phyloP scores from a whole-genome alignment of 73 alveolate species.

The Paramecium biaurelia region DNA sequence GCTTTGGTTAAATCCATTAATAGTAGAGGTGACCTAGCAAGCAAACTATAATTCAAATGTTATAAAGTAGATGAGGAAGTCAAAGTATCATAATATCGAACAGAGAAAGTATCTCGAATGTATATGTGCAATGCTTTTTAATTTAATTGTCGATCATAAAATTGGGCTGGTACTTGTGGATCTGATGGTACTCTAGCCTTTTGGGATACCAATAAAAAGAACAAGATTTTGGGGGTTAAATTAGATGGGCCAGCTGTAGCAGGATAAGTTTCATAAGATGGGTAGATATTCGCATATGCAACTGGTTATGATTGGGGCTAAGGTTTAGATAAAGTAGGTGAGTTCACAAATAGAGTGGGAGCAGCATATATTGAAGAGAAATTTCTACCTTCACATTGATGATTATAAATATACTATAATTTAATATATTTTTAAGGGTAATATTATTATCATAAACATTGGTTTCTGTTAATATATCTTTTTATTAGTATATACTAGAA shows the following conservation, averaged over 20 bases:
- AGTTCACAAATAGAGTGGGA: not conserved
- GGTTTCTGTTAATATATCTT: too few relatives aligned
- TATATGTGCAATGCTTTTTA: not conserved
- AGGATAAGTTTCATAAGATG: slow-evolving; percentile 22
- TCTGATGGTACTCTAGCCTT: slow-evolving; percentile 46
- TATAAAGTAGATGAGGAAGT: not conserved
- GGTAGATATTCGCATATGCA: slow-evolving; percentile 38
- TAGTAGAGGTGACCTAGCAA: not conserved
- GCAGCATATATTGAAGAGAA: not conserved
- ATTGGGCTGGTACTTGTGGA: slow-evolving; percentile 43
- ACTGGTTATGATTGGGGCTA: slow-evolving; percentile 47
- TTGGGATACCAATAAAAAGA: slow-evolving; percentile 24
- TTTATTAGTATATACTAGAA: too few relatives aligned
- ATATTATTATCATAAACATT: too few relatives aligned
- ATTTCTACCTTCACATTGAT: not conserved
- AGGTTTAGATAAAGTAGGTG: slow-evolving; percentile 39
- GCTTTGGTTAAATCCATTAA: not conserved
- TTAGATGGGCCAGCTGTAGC: slow-evolving; percentile 29
- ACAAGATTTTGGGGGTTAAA: not conserved
- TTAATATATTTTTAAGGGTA: not conserved
- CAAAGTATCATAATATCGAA: not conserved
- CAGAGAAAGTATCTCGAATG: not conserved
- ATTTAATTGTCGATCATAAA: not conserved
- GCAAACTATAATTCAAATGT: not conserved
- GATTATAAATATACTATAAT: not conserved